phyloP scores from a whole-genome alignment of 2,329 filamentous ascomycete genomes.

The Colletotrichum liriopes region DNA sequence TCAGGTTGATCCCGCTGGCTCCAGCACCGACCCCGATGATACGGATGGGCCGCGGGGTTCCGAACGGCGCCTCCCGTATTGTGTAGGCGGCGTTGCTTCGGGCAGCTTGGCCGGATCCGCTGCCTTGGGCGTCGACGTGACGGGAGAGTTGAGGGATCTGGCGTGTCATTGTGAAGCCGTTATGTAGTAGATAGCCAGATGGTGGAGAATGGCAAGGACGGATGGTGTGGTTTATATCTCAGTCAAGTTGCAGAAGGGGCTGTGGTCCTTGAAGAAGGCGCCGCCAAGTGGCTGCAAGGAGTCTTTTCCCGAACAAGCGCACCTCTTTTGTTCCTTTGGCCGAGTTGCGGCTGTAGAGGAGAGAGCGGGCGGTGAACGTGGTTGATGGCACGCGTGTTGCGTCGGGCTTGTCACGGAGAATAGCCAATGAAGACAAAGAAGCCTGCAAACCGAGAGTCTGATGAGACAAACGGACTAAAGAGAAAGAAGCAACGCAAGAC shows the following conservation, averaged over 20 bases:
- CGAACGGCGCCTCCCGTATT: slow-evolving; percentile 40
- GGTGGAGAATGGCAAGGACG: neutral
- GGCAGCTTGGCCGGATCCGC: slow-evolving; percentile 28
- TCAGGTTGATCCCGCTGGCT: slow-evolving; percentile 45
- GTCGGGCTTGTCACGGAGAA: slow-evolving; percentile 11
- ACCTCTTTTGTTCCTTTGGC: slow-evolving; percentile 3
- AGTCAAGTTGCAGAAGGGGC: neutral
- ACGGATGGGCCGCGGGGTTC: slow-evolving; percentile 35
- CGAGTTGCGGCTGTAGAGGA: slow-evolving; percentile 25
- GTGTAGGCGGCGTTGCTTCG: slow-evolving; percentile 30
- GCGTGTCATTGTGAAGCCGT: slow-evolving; percentile 38
- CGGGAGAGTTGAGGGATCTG: slow-evolving; percentile 42
- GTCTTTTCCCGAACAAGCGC: slow-evolving; percentile 14
- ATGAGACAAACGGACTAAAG: slow-evolving; percentile 19
- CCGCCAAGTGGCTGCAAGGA: slow-evolving; percentile 11
- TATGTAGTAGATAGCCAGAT: neutral
- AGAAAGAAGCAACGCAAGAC: slow-evolving; percentile 23
- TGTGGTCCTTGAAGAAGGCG: slow-evolving; percentile 15
- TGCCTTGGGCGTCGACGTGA: slow-evolving; percentile 38
- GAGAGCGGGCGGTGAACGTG: slow-evolving; percentile 3
- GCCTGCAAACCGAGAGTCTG: neutral
- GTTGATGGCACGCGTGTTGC: slow-evolving; percentile 16
- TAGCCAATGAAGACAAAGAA: slow-evolving; percentile 24
- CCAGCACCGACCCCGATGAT: slow-evolving; percentile 44
- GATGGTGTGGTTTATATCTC: slow-evolving; percentile 36